These are phyloP conservation scores for Torulaspora indica DNA, from an alignment of 805 yeast species.

Conservation along the genomic window DNA sequence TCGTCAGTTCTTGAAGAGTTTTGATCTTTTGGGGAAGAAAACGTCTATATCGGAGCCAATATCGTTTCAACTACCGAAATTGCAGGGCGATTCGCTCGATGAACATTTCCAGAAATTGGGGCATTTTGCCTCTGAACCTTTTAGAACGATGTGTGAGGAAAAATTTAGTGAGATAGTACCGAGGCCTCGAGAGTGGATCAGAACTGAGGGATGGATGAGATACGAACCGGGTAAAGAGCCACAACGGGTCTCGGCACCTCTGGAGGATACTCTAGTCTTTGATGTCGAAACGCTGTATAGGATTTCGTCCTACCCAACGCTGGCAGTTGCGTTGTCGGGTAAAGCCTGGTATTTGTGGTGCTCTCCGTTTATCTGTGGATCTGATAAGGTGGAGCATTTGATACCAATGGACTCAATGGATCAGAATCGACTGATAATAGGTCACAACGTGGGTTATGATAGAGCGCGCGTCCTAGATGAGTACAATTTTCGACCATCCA, in stretches of 20 bases:
- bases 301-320: conserved; percentile 62
- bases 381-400: conserved; percentile 50
- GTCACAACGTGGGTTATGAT: conserved; percentile 89
- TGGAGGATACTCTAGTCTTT: conserved; percentile 68
- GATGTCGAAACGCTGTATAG: conserved; percentile 88
- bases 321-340: conserved; percentile 74
- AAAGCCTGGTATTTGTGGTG: conserved; percentile 94
- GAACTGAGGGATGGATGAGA: conserved; percentile 74
- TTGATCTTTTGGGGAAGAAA: conserved; percentile 69
- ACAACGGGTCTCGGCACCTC: conserved; percentile 57
- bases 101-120: conserved; percentile 84
- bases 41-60: conserved; percentile 62
- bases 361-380: conserved; percentile 68
- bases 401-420: conserved; percentile 63
- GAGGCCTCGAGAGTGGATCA: conserved; percentile 50
- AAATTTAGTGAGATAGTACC: conserved; percentile 40
- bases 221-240: conserved; percentile 57
- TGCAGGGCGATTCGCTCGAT: conserved; percentile 70
- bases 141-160: conserved; percentile 46
- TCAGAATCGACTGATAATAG: conserved; percentile 60
- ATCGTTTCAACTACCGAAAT: conserved; percentile 53
- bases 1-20: conserved; percentile 51
- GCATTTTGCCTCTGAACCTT: conserved; percentile 52
- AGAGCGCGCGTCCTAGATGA: conserved; percentile 84
- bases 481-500: conserved; percentile 59